Percentiles rank a stretch among this genome's conserved stretches.
These are phyloP conservation scores for Hyaloperonospora arabidopsidis DNA, from an alignment of 352 stramenopile genomes.

Conservation along the genomic window DNA sequence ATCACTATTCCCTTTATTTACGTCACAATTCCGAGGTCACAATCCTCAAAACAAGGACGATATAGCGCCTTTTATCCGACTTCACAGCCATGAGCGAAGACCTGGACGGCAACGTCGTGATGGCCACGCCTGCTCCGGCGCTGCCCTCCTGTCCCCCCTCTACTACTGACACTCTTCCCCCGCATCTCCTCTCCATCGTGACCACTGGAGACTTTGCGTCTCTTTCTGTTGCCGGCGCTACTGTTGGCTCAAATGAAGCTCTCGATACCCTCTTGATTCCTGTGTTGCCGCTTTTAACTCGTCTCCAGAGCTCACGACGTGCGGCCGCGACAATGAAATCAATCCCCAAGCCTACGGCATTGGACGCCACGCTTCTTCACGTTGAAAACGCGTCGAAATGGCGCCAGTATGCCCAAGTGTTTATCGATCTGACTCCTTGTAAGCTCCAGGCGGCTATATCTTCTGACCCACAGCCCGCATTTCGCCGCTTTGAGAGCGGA, in stretches of 20 bases:
- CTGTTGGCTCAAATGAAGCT: slow-evolving; percentile 5
- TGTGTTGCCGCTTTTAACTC: slow-evolving; percentile 44
- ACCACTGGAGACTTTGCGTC: slow-evolving; percentile 20
- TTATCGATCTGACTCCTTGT: slow-evolving; percentile 22
- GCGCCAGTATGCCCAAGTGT: slow-evolving; percentile 34
- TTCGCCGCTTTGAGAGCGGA: slow-evolving; percentile 48
- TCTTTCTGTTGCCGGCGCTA: slow-evolving; percentile 10
- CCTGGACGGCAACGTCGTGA: too few relatives aligned
- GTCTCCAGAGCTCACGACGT: slow-evolving; percentile 31
- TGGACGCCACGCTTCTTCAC: slow-evolving; percentile 28
- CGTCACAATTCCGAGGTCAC: too few relatives aligned
- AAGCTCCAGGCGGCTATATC: slow-evolving; percentile 18
- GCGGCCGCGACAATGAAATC: neutral
- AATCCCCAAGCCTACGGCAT: slow-evolving; percentile 1
- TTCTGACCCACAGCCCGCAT: slow-evolving; percentile 17
- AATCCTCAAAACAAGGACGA: too few relatives aligned
- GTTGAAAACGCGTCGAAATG: slow-evolving; percentile 38
- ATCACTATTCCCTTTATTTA: too few relatives aligned
- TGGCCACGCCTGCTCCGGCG: too few relatives aligned
- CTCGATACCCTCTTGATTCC: slow-evolving; percentile 27
- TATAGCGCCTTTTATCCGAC: too few relatives aligned
- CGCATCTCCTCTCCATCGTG: slow-evolving; percentile 19
- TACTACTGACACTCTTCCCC: neutral
- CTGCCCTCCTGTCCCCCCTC: too few relatives aligned
- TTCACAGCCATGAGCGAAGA: too few relatives aligned